Evolutionary conservation across 495 filamentous ascomycete species (phyloP).

Genomic region (Trichoderma orchidacearum): DNA sequence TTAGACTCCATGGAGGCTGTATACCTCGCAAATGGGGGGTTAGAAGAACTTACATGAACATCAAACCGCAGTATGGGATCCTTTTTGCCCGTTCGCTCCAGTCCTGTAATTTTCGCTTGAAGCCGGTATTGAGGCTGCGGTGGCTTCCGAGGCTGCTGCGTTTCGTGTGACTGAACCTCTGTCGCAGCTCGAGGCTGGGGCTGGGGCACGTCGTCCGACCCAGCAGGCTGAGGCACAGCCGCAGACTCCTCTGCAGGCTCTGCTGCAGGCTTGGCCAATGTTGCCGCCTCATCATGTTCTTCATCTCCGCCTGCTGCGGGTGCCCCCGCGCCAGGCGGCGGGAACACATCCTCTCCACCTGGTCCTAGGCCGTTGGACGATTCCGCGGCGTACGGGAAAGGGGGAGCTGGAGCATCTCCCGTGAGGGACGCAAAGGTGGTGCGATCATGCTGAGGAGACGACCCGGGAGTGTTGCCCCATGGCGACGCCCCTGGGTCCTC

Average conservation of each 20-base stretch:
- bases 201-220: neutral
- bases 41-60: slow-evolving; percentile 61
- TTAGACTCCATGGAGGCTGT: neutral
- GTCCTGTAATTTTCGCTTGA: slow-evolving; percentile 82
- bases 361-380: slow-evolving; percentile 22
- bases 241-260: no score
- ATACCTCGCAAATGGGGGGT: neutral
- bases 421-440: slow-evolving; percentile 35
- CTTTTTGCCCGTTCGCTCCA: slow-evolving; percentile 88
- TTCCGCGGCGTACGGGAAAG: slow-evolving; percentile 20
- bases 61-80: slow-evolving; percentile 93
- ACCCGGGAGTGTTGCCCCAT: slow-evolving; percentile 53
- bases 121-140: slow-evolving; percentile 62
- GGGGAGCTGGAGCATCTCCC: slow-evolving; percentile 14
- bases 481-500: slow-evolving; percentile 58
- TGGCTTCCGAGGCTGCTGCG: slow-evolving; percentile 17
- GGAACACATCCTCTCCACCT: slow-evolving; percentile 20
- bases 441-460: slow-evolving; percentile 51
- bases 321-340: slow-evolving; percentile 24
- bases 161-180: slow-evolving; percentile 13
- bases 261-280: slow-evolving; percentile 2
- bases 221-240: neutral
- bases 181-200: slow-evolving; percentile 16
- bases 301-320: slow-evolving; percentile 14
- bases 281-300: slow-evolving; percentile 6